Evolutionary conservation across 1,284 basidiomycete species (phyloP).

Genomic region (Moesziomyces sp.): DNA sequence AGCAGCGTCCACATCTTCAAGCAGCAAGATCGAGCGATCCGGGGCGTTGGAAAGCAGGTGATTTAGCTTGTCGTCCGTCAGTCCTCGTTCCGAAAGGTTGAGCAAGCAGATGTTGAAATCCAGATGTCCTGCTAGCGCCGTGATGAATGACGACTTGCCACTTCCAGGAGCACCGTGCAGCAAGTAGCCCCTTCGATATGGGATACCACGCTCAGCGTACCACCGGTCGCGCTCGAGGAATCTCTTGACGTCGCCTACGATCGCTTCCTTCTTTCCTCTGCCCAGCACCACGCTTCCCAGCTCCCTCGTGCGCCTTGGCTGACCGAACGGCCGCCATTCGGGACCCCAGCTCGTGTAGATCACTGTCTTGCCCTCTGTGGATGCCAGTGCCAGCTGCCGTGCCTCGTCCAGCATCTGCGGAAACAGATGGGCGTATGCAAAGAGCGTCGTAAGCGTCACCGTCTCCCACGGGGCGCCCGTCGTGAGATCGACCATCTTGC

Average conservation of each 20-base stretch:
- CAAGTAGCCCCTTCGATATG: slow-evolving; percentile 94
- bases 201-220: slow-evolving; percentile 98
- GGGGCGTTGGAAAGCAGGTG: slow-evolving; percentile 92
- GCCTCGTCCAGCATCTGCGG: slow-evolving; percentile 85
- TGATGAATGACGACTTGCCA: slow-evolving; percentile 98
- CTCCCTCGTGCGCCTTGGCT: slow-evolving; percentile 86
- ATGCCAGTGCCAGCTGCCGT: slow-evolving; percentile 83
- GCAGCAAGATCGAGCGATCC: slow-evolving; percentile 88
- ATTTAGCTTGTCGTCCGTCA: slow-evolving; percentile 96
- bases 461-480: slow-evolving; percentile 98
- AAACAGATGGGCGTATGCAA: slow-evolving; percentile 83
- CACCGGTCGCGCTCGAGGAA: slow-evolving; percentile 88
- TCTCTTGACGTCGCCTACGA: slow-evolving; percentile 81
- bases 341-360: slow-evolving; percentile 96
- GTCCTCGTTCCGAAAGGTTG: slow-evolving; percentile 93
- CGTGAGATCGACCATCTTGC: slow-evolving; percentile 82
- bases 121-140: slow-evolving; percentile 90
- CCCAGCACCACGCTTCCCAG: slow-evolving; percentile 91
- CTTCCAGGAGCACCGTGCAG: slow-evolving; percentile 96
- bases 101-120: slow-evolving; percentile 93
- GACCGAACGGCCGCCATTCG: slow-evolving; percentile 96
- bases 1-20: slow-evolving; percentile 98
- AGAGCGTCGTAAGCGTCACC: slow-evolving; percentile 90
- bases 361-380: slow-evolving; percentile 92
- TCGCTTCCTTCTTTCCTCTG: slow-evolving; percentile 79